phyloP scores from a whole-genome alignment of 768 basidiomycete species.

The Butyriboletus loyo region DNA sequence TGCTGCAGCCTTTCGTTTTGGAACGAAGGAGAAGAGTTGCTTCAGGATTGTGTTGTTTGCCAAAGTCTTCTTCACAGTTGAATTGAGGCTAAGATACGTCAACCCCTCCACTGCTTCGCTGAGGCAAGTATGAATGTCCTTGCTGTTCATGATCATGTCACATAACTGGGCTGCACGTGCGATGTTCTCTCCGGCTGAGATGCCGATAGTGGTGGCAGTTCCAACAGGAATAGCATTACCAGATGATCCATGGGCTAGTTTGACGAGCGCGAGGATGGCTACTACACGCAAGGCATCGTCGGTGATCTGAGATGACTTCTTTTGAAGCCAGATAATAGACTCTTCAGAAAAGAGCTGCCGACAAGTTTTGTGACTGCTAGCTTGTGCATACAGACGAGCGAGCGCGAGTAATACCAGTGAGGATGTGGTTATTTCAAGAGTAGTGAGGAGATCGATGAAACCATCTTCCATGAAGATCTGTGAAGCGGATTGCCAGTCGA shows the following conservation, averaged over 20 bases:
- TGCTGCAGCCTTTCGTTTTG: constrained; percentile 41
- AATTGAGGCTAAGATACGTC: constrained; percentile 72
- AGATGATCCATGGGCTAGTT: constrained; percentile 60
- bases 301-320: constrained; percentile 45
- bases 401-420: constrained; percentile 52
- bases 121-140: constrained; percentile 40
- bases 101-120: constrained; percentile 78
- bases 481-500: constrained; percentile 69
- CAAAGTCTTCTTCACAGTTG: constrained; percentile 60
- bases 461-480: constrained; percentile 63
- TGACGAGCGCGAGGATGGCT: constrained; percentile 74
- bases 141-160: constrained; percentile 44
- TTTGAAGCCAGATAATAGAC: constrained; percentile 64
- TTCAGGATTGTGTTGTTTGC: constrained; percentile 57
- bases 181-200: constrained; percentile 32
- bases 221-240: constrained; percentile 35
- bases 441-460: constrained; percentile 57
- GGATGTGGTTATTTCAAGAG: constrained; percentile 60
- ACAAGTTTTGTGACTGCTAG: constrained; percentile 70
- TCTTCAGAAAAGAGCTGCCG: constrained; percentile 58
- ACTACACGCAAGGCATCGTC: constrained; percentile 52
- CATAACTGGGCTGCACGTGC: constrained; percentile 56
- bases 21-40: constrained; percentile 54
- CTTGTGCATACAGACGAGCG: constrained; percentile 73
- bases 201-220: constrained; percentile 8